Base-by-base conservation (phyloP, 352 stramenopile genomes). In the Saprolegnia parasitica region DNA sequence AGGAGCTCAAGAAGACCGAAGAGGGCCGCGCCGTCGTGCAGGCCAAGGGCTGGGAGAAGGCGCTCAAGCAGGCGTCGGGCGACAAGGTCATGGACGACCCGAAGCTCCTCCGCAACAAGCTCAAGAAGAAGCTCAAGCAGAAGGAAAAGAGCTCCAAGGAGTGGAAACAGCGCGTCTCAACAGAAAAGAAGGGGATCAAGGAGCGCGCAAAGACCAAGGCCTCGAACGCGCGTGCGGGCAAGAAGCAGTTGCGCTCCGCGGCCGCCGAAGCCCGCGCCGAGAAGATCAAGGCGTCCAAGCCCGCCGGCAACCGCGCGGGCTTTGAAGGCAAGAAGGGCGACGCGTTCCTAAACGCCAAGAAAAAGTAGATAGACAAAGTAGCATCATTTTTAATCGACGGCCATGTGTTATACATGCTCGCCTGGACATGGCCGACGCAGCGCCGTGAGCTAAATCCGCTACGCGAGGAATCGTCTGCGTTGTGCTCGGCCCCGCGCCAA, bases 251-350 rank as follows among this genome's bases (percentile, higher is more conserved):
- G n/a, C 58, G 58, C 9, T 54, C 58, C 40, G 50, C 49, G 58
- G 58, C 58, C 13, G 58, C 58, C n/a, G 58, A 67, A 24, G 58
- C 58, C 2, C 58, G 58, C 13, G 58, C 58, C 20, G 35, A 67
- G 18, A 67, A 67, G 45, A 67, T 67, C 50, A 42, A 40, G 13
- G 58, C 39, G 39, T 37, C 37, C 73, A 58, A 72, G 35, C 77
- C 78, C 71, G 78, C 84, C 71, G 40, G 76, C 54, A 54, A 65
- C 77, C 84, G 84, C 54, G 84, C 84, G 6, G 84, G 84, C 65
- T 90, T 92, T 63, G 84, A 92, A 76, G 84, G 84, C 67, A 92
- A 90, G 78, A 90, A 92, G 73, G 82, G 84, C 20, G 81, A 90
- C 16, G 70, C 52, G 23, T 92, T 92, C 65, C 68, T 92, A 64